Evolutionary conservation across 2,329 filamentous ascomycete genomes (phyloP).

Genomic region (Aspergillus niger): DNA sequence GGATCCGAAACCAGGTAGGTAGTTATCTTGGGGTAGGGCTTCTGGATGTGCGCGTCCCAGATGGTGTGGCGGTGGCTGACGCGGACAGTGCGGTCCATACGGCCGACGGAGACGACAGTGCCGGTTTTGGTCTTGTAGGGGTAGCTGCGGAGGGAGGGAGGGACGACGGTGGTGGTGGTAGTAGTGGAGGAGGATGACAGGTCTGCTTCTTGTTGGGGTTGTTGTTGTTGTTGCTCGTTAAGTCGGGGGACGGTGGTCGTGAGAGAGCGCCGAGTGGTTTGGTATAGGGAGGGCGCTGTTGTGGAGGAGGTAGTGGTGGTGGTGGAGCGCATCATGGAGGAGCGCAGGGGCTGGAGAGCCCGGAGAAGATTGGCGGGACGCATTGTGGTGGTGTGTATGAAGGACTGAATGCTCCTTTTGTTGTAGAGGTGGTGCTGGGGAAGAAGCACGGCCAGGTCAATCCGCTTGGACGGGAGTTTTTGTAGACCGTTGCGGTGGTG

Average conservation of each 20-base stretch:
- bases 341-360: constrained; percentile 36
- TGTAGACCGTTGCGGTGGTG: background rate
- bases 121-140: constrained; percentile 40
- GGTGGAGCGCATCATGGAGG: constrained; percentile 30
- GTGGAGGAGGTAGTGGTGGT: constrained; percentile 18
- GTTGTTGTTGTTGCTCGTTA: constrained; percentile 7
- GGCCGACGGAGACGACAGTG: constrained; percentile 45
- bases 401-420: background rate
- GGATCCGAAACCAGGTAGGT: constrained; percentile 43
- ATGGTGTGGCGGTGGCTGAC: constrained; percentile 37
- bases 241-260: constrained; percentile 17
- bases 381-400: constrained; percentile 24
- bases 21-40: constrained; percentile 39
- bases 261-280: constrained; percentile 18
- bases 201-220: constrained; percentile 4
- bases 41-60: constrained; percentile 42
- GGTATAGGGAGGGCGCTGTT: constrained; percentile 22
- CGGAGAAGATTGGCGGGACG: constrained; percentile 32
- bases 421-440: background rate
- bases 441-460: background rate
- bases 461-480: background rate
- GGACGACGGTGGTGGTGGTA: constrained; percentile 17
- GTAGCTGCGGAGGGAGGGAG: constrained; percentile 38
- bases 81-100: constrained; percentile 45
- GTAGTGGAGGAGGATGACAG: background rate